Percentiles rank a stretch among this genome's conserved stretches.
phyloP scores from a whole-genome alignment of 352 stramenopile genomes.

The Thalassiosira livingstoniorum region DNA sequence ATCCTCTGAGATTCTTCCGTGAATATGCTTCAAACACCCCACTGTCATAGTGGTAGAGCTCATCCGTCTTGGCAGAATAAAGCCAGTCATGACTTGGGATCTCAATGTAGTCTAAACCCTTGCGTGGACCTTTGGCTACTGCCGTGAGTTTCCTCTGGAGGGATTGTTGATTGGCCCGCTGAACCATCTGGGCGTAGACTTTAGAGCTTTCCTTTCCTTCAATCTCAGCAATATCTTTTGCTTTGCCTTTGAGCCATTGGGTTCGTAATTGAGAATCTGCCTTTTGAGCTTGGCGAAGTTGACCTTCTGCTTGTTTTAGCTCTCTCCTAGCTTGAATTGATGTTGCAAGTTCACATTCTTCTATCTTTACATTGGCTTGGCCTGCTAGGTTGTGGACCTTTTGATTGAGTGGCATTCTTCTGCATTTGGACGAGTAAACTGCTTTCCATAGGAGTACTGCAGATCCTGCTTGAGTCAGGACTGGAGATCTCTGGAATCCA shows the following conservation, averaged over 20 bases:
- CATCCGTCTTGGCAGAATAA: neutral
- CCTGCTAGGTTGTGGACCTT: neutral
- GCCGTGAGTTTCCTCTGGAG: neutral
- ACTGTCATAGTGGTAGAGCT: neutral
- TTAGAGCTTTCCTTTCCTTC: neutral
- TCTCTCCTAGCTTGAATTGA: neutral
- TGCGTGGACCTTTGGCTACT: neutral
- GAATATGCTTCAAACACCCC: neutral
- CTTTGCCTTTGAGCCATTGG: neutral
- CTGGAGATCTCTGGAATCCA: slow-evolving; percentile 2
- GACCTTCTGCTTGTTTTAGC: neutral
- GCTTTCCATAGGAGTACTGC: neutral
- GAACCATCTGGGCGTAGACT: neutral
- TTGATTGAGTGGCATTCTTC: neutral
- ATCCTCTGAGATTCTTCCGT: neutral
- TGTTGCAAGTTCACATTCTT: neutral
- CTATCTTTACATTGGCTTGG: neutral
- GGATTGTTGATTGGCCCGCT: neutral
- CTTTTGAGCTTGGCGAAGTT: neutral
- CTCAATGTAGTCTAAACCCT: neutral
- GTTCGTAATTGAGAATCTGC: neutral
- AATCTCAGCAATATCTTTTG: neutral
- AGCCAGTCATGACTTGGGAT: neutral
- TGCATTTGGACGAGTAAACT: neutral
- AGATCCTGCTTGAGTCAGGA: neutral